Evolutionary conservation across 2,329 filamentous ascomycete species (phyloP).

Genomic region (Colletotrichum endophyticum): DNA sequence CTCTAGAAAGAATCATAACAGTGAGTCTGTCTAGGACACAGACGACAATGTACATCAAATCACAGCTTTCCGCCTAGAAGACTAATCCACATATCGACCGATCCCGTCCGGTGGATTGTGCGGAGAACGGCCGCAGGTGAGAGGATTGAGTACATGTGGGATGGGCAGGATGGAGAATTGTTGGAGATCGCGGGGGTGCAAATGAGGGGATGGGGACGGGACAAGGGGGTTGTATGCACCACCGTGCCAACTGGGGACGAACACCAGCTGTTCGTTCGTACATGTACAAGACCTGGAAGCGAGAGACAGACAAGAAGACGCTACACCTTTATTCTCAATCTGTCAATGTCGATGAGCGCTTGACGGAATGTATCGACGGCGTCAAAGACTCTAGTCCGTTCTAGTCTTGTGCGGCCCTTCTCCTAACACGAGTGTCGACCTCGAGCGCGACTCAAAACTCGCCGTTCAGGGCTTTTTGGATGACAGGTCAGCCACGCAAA

Average conservation of each 20-base stretch:
- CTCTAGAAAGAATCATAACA: background rate
- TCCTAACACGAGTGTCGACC: background rate
- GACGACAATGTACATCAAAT: no score
- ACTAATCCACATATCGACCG: background rate
- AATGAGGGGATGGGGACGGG: background rate
- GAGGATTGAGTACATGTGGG: background rate
- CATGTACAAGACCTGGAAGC: background rate
- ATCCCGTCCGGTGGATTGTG: constrained; percentile 4
- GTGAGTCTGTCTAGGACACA: background rate
- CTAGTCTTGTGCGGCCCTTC: background rate
- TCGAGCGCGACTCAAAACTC: background rate
- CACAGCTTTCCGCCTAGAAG: background rate
- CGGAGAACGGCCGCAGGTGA: background rate
- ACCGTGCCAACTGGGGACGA: background rate
- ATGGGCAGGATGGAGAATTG: constrained; percentile 3
- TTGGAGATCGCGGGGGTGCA: constrained; percentile 16
- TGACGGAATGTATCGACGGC: background rate
- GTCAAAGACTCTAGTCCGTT: background rate
- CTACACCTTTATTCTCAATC: background rate
- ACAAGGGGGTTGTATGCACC: background rate
- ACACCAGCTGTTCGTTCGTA: background rate
- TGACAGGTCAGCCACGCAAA: background rate
- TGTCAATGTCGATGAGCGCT: background rate
- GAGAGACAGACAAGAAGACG: background rate
- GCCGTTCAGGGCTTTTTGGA: background rate